A percentile compares a stretch with the other conserved stretches of the same genome.
Evolutionary conservation across 2,329 filamentous ascomycete species (phyloP).

Genomic region (Arachnomyces sp.): DNA sequence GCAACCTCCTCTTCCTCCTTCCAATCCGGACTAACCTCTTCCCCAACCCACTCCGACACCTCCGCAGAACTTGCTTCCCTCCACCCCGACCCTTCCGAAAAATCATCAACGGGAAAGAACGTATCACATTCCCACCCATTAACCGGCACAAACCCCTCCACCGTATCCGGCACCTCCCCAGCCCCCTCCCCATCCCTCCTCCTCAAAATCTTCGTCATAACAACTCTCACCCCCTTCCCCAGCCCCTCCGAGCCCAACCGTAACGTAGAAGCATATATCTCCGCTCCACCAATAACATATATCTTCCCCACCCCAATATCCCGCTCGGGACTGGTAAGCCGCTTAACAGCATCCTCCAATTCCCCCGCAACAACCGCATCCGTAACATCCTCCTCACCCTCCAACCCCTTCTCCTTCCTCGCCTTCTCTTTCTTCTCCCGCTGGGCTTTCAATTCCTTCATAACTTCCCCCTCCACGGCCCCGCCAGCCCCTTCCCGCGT

Average conservation of each 20-base stretch:
- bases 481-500: constrained; percentile 37
- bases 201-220: constrained; percentile 32
- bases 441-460: constrained; percentile 26
- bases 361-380: constrained; percentile 47
- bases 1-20: constrained; percentile 43
- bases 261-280: constrained; percentile 71
- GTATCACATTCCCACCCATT: constrained; percentile 40
- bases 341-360: constrained; percentile 49
- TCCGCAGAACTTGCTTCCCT: constrained; percentile 22
- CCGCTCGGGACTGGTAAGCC: constrained; percentile 17
- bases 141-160: constrained; percentile 5
- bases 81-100: too few species aligned
- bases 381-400: constrained; percentile 16
- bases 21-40: constrained; percentile 32
- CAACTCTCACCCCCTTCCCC: constrained; percentile 26
- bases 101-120: constrained; percentile 27
- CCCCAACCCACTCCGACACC: constrained; percentile 35
- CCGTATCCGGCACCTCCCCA: constrained; percentile 6
- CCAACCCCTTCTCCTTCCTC: constrained; percentile 8
- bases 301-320: constrained; percentile 45
- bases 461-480: constrained; percentile 23
- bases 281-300: constrained; percentile 84
- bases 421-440: constrained; percentile 20
- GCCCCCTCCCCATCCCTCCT: constrained; percentile 7
- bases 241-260: constrained; percentile 8